phyloP scores from a whole-genome alignment of 2,329 filamentous ascomycete genomes.

The Arthrocladium fulminans region DNA sequence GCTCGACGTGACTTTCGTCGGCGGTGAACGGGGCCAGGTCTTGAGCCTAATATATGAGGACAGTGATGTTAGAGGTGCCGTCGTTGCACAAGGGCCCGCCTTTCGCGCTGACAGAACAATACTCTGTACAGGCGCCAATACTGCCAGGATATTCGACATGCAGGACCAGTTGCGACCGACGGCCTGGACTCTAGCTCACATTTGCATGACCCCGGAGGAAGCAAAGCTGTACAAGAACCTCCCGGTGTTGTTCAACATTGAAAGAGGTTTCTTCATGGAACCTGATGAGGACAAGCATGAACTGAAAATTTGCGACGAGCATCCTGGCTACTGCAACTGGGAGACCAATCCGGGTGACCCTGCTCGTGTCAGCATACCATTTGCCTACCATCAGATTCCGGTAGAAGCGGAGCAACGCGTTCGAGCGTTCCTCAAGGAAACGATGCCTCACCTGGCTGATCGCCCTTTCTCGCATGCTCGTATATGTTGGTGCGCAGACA shows the following conservation, averaged over 20 bases:
- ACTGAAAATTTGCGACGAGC: conserved; percentile 41
- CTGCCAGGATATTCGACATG: conserved; percentile 36
- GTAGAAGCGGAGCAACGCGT: conserved; percentile 39
- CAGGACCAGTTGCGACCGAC: conserved; percentile 37
- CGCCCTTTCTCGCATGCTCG: conserved; percentile 43
- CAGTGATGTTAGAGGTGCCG: conserved; percentile 32
- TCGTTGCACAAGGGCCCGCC: conserved; percentile 30
- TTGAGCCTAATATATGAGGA: conserved; percentile 29
- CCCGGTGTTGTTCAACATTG: conserved; percentile 41
- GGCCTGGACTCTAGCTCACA: conserved; percentile 41
- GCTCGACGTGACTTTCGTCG: conserved; percentile 41
- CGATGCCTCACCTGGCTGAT: conserved; percentile 45
- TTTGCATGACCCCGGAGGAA: conserved; percentile 36
- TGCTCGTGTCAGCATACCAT: conserved; percentile 31
- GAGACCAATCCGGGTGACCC: conserved; percentile 24
- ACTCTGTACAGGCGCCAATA: conserved; percentile 37
- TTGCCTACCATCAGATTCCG: conserved; percentile 38
- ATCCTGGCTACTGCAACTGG: conserved; percentile 48
- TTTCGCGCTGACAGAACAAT: conserved; percentile 34
- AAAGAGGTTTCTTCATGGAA: conserved; percentile 44
- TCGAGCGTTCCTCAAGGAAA: conserved; percentile 42
- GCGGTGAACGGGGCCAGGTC: conserved; percentile 34
- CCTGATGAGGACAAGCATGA: conserved; percentile 33
- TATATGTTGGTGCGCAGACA: conserved; percentile 52
- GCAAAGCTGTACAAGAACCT: conserved; percentile 33